phyloP scores from a whole-genome alignment of 148 eudicot genomes.

The Nyssa sinensis region DNA sequence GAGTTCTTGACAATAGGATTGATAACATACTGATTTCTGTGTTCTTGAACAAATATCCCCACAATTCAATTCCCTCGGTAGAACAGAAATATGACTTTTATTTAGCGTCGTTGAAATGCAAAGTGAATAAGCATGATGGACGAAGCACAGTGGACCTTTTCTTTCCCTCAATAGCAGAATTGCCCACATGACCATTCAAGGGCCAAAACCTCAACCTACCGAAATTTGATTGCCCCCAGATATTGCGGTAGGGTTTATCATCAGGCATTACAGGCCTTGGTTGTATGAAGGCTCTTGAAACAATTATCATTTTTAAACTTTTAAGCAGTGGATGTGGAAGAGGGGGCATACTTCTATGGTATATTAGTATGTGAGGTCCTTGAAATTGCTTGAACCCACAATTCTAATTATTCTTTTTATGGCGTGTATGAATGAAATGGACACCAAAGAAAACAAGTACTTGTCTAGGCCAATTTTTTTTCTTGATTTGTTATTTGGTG shows the following conservation, averaged over 20 bases:
- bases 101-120: neutral
- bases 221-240: neutral
- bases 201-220: neutral
- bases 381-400: neutral
- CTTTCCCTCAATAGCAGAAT: neutral
- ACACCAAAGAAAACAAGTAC: neutral
- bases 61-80: too few species aligned
- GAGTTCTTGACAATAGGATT: neutral
- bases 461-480: neutral
- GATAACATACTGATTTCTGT: neutral
- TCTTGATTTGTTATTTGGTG: too few species aligned
- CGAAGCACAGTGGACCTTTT: neutral
- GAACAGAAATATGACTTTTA: neutral
- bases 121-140: neutral
- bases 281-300: neutral
- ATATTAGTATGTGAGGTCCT: neutral
- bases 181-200: neutral
- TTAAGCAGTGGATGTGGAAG: neutral
- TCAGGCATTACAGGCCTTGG: neutral
- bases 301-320: neutral
- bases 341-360: neutral
- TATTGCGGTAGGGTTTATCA: neutral
- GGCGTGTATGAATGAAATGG: neutral
- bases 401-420: neutral
- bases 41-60: neutral